These are phyloP conservation scores for Favolaschia claudopus DNA, from an alignment of 768 basidiomycete species.

Conservation along the genomic window DNA sequence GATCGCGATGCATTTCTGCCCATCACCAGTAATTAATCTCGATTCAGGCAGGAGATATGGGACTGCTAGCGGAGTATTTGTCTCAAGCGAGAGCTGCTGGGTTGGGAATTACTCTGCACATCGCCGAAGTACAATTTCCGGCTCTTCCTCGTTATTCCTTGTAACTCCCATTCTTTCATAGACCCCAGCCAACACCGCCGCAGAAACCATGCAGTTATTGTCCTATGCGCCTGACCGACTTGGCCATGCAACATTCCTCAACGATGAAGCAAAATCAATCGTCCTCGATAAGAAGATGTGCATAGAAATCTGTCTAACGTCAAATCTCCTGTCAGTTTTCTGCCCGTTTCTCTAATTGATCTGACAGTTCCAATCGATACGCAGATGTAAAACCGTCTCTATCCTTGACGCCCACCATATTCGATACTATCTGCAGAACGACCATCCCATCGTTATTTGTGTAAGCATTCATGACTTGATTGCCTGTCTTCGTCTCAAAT, in stretches of 20 bases:
- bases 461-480: constrained; percentile 41
- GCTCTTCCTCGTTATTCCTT: no score
- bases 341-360: background rate
- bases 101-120: constrained; percentile 79
- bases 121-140: constrained; percentile 79
- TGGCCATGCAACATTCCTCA: constrained; percentile 67
- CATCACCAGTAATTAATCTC: no score
- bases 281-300: no score
- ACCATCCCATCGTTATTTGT: constrained; percentile 65
- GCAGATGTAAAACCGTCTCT: constrained; percentile 58
- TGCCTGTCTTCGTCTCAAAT: background rate
- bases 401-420: constrained; percentile 66
- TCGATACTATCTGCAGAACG: constrained; percentile 53
- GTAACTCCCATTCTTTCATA: no score
- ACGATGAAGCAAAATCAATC: constrained; percentile 46
- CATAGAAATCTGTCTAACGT: constrained; percentile 63
- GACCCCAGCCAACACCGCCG: constrained; percentile 55
- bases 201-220: constrained; percentile 71
- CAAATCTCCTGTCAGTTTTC: constrained; percentile 57
- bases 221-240: constrained; percentile 56
- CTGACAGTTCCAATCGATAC: background rate
- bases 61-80: constrained; percentile 58
- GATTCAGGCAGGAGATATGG: constrained; percentile 62
- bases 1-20: no score
- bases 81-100: constrained; percentile 63